phyloP scores from a whole-genome alignment of 768 basidiomycete genomes.

The Suillus fuscotomentosus region DNA sequence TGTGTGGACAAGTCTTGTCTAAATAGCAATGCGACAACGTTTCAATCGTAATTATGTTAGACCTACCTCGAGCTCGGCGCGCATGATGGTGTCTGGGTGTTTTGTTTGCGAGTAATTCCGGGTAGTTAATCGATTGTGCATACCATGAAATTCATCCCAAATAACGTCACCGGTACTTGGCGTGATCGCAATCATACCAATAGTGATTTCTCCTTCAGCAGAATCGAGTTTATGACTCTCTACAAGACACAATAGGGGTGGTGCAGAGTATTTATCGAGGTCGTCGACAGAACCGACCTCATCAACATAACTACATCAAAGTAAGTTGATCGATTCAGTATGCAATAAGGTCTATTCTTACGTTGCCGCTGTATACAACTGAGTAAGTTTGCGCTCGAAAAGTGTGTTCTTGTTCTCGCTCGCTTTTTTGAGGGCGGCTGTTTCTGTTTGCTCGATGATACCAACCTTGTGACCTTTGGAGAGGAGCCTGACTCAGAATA shows the following conservation, averaged over 20 bases:
- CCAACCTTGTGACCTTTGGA: constrained; percentile 83
- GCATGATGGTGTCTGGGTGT: constrained; percentile 69
- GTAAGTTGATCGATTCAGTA: constrained; percentile 8
- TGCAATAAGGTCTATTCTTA: constrained; percentile 35
- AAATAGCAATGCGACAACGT: constrained; percentile 7
- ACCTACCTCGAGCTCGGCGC: constrained; percentile 83
- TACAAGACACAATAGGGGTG: constrained; percentile 74
- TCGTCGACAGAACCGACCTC: constrained; percentile 69
- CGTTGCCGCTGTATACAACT: constrained; percentile 88
- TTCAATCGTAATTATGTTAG: background rate
- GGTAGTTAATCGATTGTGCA: constrained; percentile 2
- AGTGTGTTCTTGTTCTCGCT: constrained; percentile 71
- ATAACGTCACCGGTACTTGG: constrained; percentile 91
- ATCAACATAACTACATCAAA: constrained; percentile 71
- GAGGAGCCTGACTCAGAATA: constrained; percentile 49
- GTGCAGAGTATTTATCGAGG: constrained; percentile 51
- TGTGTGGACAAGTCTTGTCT: constrained; percentile 88
- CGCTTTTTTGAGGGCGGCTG: constrained; percentile 85
- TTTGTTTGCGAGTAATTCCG: constrained; percentile 9
- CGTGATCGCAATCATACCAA: constrained; percentile 77
- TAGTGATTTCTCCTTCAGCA: constrained; percentile 35
- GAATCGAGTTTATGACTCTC: constrained; percentile 35
- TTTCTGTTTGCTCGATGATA: constrained; percentile 79
- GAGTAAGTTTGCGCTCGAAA: constrained; percentile 72
- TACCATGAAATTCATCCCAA: constrained; percentile 90